Base-by-base conservation (phyloP, 2,329 filamentous ascomycete species). In the Cladosporium sp. region DNA sequence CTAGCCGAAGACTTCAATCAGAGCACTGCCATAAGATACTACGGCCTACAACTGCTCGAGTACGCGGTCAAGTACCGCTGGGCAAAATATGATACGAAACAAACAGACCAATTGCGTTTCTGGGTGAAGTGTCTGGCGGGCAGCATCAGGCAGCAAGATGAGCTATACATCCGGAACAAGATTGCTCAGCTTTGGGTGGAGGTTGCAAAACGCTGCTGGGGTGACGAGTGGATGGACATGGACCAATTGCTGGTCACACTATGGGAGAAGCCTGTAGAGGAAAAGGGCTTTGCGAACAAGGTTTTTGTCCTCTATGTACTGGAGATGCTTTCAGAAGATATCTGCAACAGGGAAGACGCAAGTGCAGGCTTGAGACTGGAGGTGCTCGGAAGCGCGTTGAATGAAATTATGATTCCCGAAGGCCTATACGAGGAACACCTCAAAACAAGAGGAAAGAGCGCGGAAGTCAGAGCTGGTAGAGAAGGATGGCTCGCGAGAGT, bases 161-260 rank as follows among this genome's bases (percentile, higher is more conserved):
- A 89, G 2, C 69, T 79, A 27, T 98, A 91, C 66, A 74, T 96
- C 57, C 80, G 92, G 59, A 97, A 95, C 76, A 98, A 98, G 72
- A 85, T 93, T 29, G 89, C 88, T 22, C 86, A 95, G 69, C 73
- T 98, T 54, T 98, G 93, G 93, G 88, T 91, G 7, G 93, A 97
- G 68, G 77, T 95, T 47, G 90, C 91, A 35, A 97, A 97, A 73
- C 81, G 92, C 61, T 87, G 83, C 64, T 98, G 93, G 93, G 65
- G 61, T 32, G 77, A 82, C 27, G 86, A 93, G 54, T 98, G 94
- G 93, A 83, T 86, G 74, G 84, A 94, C 64, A 95, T 98, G 92
- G 94, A 98, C 67, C 73, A 83, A 55, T 78, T 87, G 63, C 78
- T 98, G 49, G 80, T 91, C 38, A 79, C 83, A 61, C 76, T 97